phyloP scores from a whole-genome alignment of 1,284 basidiomycete species.

The Rhodotorula sp. region DNA sequence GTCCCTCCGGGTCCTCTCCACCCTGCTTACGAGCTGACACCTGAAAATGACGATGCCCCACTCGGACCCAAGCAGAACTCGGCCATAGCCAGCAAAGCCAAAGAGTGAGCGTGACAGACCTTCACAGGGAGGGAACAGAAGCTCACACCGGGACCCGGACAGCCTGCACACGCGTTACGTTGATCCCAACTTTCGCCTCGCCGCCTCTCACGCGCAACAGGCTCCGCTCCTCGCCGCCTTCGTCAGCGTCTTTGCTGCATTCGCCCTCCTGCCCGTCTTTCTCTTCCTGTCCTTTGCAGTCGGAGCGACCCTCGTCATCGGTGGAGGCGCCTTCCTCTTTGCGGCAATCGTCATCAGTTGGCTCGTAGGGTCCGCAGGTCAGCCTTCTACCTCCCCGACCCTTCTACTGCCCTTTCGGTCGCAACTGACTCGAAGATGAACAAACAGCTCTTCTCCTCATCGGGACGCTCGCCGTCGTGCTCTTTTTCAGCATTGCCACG shows the following conservation, averaged over 20 bases:
- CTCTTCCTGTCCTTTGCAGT: conserved; percentile 18
- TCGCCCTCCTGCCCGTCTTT: conserved; percentile 25
- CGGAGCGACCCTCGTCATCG: conserved; percentile 19
- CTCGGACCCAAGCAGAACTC: background rate
- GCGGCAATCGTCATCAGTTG: conserved; percentile 13
- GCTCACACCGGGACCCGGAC: background rate
- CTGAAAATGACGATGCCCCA: background rate
- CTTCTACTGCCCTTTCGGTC: background rate
- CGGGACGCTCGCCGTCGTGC: conserved; percentile 16
- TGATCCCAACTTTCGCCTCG: conserved; percentile 10
- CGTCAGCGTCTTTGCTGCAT: conserved; percentile 10
- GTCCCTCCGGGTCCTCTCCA: background rate
- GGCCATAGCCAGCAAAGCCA: conserved; percentile 3
- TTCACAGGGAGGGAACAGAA: fast-evolving
- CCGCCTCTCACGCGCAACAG: background rate
- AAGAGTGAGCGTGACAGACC: conserved; percentile 4
- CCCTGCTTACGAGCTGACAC: background rate
- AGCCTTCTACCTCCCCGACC: background rate
- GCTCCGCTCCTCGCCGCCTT: conserved; percentile 17
- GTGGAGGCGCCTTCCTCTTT: conserved; percentile 17
- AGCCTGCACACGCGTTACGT: conserved; percentile 19
- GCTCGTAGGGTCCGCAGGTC: conserved; percentile 26
- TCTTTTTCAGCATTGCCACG: conserved; percentile 5
- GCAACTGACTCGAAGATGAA: background rate
- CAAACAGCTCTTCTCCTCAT: conserved; percentile 17